Conservation (phyloP, 2,329 filamentous ascomycete genomes). For the Aspergillus fischeri region DNA sequence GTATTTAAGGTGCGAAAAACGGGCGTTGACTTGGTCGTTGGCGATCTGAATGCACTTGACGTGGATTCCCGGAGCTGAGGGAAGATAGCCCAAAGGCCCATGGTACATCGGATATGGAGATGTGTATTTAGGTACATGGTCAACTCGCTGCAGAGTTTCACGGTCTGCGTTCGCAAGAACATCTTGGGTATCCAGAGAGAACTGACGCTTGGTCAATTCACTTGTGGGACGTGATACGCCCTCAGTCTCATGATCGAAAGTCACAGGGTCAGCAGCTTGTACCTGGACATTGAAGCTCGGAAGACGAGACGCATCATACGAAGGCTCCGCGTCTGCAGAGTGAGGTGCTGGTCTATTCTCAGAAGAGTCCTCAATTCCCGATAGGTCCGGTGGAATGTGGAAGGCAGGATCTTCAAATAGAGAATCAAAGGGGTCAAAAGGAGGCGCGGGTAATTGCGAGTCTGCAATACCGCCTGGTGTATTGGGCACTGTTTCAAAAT, state of each 20-base stretch:
- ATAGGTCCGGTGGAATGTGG: slow-evolving; percentile 4
- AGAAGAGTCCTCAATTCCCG: background rate
- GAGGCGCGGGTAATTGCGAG: slow-evolving; percentile 13
- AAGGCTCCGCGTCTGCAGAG: background rate
- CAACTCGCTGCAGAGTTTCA: slow-evolving; percentile 20
- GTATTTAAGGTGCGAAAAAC: slow-evolving; percentile 18
- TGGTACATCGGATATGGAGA: slow-evolving; percentile 30
- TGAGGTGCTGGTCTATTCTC: background rate
- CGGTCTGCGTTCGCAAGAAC: slow-evolving; percentile 18
- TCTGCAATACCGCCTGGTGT: slow-evolving; percentile 13
- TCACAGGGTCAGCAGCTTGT: background rate
- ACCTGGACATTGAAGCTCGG: background rate
- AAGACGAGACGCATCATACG: background rate
- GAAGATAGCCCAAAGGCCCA: slow-evolving; percentile 25
- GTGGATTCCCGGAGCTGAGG: slow-evolving; percentile 28
- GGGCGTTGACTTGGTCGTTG: slow-evolving; percentile 17
- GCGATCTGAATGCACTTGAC: slow-evolving; percentile 24
- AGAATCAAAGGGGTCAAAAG: slow-evolving; percentile 18
- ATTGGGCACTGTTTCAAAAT: slow-evolving; percentile 12
- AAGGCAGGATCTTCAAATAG: slow-evolving; percentile 15
- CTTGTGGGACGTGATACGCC: slow-evolving; percentile 9
- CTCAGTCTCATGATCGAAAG: background rate
- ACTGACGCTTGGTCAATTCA: slow-evolving; percentile 19
- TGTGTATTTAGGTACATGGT: slow-evolving; percentile 19
- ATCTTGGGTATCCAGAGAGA: slow-evolving; percentile 19